Evolutionary conservation across 192 early-diverging fungal species (phyloP).

Genomic region (Umbelopsis sp.): DNA sequence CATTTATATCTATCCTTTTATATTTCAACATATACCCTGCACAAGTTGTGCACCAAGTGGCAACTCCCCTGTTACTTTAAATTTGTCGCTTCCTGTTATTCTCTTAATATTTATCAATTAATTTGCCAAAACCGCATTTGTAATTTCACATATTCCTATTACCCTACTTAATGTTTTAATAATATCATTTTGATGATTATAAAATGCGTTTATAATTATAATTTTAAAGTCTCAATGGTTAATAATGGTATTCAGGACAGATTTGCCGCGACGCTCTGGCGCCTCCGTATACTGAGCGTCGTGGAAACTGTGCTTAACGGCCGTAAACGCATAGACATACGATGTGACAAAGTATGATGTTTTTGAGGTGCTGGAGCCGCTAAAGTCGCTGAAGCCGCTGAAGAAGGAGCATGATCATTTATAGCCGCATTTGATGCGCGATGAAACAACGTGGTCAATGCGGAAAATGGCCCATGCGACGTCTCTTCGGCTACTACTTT

Average conservation of each 20-base stretch:
- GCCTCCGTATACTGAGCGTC: conserved; percentile 5
- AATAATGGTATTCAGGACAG: not conserved
- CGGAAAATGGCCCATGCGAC: not conserved
- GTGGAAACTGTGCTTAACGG: conserved; percentile 5
- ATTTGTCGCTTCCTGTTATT: no score
- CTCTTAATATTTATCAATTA: no score
- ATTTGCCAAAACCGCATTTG: no score
- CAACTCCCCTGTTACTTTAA: not conserved
- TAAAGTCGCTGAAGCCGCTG: not conserved
- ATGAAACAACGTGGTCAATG: conserved; percentile 2
- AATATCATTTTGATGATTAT: no score
- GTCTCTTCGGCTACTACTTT: not conserved
- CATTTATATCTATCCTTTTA: not conserved
- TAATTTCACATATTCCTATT: no score
- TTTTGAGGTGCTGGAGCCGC: not conserved
- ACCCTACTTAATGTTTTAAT: no score
- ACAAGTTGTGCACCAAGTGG: not conserved
- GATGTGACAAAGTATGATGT: not conserved
- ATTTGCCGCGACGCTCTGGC: conserved; percentile 3
- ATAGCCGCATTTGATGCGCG: not conserved
- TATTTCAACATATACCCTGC: not conserved
- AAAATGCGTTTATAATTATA: no score
- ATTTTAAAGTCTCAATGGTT: no score
- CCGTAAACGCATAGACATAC: not conserved
- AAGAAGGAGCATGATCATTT: not conserved